phyloP scores from a whole-genome alignment of 1,284 basidiomycete genomes.

The Sanghuangporus baumii region DNA sequence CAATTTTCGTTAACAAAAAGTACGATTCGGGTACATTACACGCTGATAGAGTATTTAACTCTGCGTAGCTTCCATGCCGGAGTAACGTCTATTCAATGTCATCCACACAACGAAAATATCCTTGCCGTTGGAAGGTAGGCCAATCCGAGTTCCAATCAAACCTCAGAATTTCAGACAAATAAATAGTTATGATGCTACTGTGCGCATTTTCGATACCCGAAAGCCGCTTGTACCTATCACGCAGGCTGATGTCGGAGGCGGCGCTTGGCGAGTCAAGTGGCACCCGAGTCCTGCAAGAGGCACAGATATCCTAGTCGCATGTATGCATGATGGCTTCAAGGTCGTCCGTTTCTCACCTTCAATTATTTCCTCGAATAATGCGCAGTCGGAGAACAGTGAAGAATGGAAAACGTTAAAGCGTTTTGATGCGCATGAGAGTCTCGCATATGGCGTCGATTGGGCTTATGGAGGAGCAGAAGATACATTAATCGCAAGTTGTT shows the following conservation, averaged over 20 bases:
- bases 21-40: conserved; percentile 24
- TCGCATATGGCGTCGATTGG: conserved; percentile 98
- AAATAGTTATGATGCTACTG: conserved; percentile 78
- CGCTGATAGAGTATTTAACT: not conserved
- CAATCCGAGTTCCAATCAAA: not conserved
- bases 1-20: conserved; percentile 74
- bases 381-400: conserved; percentile 8
- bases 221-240: conserved; percentile 56
- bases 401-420: conserved; percentile 43
- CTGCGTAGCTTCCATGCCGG: conserved; percentile 80
- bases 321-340: conserved; percentile 98
- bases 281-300: conserved; percentile 64
- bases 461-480: conserved; percentile 40
- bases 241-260: conserved; percentile 76
- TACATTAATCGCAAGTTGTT: conserved; percentile 81
- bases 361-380: conserved; percentile 13
- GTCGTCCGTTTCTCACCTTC: conserved; percentile 47
- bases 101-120: conserved; percentile 75
- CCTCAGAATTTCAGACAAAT: conserved; percentile 1
- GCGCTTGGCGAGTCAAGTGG: conserved; percentile 96
- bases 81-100: conserved; percentile 85
- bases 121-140: conserved; percentile 87
- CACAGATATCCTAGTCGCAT: conserved; percentile 79
- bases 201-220: conserved; percentile 84
- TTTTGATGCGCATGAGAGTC: conserved; percentile 75